Evolutionary conservation across 2,329 filamentous ascomycete genomes (phyloP).

Genomic region (Diplodia seriata): DNA sequence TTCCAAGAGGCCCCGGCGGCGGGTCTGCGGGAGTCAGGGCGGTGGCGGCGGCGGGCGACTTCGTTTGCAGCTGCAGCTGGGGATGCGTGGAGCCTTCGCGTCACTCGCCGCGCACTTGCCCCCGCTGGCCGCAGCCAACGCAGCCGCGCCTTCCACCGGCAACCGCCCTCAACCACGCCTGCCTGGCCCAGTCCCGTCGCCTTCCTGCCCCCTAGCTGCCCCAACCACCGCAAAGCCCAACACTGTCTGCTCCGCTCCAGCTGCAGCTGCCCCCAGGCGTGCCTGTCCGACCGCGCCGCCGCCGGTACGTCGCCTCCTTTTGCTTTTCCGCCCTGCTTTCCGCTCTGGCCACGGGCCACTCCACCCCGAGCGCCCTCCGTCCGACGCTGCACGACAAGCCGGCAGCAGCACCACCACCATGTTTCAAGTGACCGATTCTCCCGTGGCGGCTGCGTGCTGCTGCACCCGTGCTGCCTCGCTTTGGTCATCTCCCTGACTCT

Average conservation of each 20-base stretch:
- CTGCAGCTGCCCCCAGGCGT: not conserved
- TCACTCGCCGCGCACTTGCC: slow-evolving; percentile 3
- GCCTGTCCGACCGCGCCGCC: not conserved
- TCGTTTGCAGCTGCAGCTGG: slow-evolving; percentile 24
- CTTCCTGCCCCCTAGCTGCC: not conserved
- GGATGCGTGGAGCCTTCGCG: slow-evolving; percentile 3
- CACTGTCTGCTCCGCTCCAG: no score
- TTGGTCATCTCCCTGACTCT: not conserved
- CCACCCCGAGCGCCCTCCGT: slow-evolving; percentile 7
- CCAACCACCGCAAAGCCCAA: not conserved
- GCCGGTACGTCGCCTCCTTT: slow-evolving; percentile 24
- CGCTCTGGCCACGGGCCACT: slow-evolving; percentile 18
- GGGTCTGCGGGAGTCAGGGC: slow-evolving; percentile 20
- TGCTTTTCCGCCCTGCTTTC: slow-evolving; percentile 15
- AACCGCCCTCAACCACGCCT: not conserved
- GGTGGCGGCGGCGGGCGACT: slow-evolving; percentile 21
- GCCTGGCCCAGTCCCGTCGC: not conserved
- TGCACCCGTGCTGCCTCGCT: not conserved
- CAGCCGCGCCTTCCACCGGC: not conserved
- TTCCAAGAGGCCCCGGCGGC: not conserved
- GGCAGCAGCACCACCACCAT: not conserved
- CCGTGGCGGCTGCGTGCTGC: no score
- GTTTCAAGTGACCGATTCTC: slow-evolving; percentile 10
- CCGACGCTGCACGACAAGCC: not conserved
- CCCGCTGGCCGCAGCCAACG: not conserved